These are phyloP conservation scores for Candida freyschussii DNA, from an alignment of 1,139 yeast species.

Conservation along the genomic window DNA sequence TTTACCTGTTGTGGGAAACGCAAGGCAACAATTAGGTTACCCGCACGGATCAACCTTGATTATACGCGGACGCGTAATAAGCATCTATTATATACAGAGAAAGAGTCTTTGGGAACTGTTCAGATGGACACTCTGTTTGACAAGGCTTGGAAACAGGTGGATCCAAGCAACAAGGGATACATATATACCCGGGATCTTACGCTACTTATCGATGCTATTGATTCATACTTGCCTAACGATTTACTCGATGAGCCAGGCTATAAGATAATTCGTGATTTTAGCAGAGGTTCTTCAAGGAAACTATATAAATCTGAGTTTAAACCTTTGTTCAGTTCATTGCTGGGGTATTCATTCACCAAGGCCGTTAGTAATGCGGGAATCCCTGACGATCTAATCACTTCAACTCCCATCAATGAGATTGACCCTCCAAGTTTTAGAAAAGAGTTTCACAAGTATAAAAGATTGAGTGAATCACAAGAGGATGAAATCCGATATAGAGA, in stretches of 20 bases:
- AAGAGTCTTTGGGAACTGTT: too few species aligned
- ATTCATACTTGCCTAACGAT: constrained; percentile 19
- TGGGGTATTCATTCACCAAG: constrained; percentile 23
- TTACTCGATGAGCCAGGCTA: constrained; percentile 25
- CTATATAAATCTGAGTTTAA: constrained; percentile 29
- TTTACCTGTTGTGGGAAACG: too few species aligned
- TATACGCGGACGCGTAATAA: too few species aligned
- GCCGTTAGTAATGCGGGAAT: constrained; percentile 16
- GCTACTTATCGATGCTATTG: constrained; percentile 21
- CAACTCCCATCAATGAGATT: constrained; percentile 10
- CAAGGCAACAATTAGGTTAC: too few species aligned
- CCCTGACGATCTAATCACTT: constrained; percentile 5
- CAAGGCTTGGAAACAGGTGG: constrained; percentile 30
- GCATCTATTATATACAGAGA: too few species aligned
- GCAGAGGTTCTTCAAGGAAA: constrained; percentile 26
- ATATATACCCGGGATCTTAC: constrained; percentile 28
- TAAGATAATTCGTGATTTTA: constrained; percentile 26
- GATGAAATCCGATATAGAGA: constrained; percentile 25
- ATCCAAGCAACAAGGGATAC: constrained; percentile 27
- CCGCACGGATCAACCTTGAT: too few species aligned
- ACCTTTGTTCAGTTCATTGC: constrained; percentile 26
- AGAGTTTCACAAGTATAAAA: constrained; percentile 18
- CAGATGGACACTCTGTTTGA: too few species aligned
- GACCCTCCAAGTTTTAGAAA: constrained; percentile 19
- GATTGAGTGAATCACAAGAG: constrained; percentile 20